Conservation (phyloP, 495 filamentous ascomycete species). For the Aspergillus avenaceus region DNA sequence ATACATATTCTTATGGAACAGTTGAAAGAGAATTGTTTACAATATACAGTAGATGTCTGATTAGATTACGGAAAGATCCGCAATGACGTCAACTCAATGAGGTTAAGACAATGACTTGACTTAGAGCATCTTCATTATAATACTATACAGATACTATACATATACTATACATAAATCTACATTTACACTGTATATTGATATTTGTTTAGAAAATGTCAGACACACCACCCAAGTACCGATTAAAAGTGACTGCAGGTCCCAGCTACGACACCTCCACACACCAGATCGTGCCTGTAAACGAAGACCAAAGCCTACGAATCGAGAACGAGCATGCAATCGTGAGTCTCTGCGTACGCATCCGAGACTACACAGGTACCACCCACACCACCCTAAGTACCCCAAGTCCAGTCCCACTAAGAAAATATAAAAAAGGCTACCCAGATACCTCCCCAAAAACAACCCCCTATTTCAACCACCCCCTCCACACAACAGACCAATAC, state of each 20-base stretch:
- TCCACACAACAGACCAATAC: conserved; percentile 74
- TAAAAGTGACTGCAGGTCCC: conserved; percentile 58
- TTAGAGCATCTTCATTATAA: no score
- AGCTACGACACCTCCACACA: conserved; percentile 65
- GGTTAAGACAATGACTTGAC: no score
- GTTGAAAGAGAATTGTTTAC: no score
- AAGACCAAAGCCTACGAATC: conserved; percentile 49
- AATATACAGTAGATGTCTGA: no score
- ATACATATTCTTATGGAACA: no score
- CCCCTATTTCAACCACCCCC: conserved; percentile 67
- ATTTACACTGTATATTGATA: no score
- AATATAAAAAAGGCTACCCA: conserved; percentile 48
- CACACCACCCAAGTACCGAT: conserved; percentile 25
- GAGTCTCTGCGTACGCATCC: conserved; percentile 66
- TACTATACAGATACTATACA: no score
- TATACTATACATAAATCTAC: no score
- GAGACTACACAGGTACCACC: conserved; percentile 51
- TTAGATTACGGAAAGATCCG: no score
- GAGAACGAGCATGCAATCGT: conserved; percentile 54
- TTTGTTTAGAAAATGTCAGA: no score
- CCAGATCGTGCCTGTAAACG: conserved; percentile 68
- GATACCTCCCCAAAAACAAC: conserved; percentile 53
- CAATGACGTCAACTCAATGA: no score
- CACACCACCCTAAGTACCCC: conserved; percentile 1
- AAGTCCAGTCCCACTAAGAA: conserved; percentile 26